Evolutionary conservation across 805 yeast genomes (phyloP), one percentile per base, ranked within the genome.

Genomic region (Wickerhamiella azyma): DNA sequence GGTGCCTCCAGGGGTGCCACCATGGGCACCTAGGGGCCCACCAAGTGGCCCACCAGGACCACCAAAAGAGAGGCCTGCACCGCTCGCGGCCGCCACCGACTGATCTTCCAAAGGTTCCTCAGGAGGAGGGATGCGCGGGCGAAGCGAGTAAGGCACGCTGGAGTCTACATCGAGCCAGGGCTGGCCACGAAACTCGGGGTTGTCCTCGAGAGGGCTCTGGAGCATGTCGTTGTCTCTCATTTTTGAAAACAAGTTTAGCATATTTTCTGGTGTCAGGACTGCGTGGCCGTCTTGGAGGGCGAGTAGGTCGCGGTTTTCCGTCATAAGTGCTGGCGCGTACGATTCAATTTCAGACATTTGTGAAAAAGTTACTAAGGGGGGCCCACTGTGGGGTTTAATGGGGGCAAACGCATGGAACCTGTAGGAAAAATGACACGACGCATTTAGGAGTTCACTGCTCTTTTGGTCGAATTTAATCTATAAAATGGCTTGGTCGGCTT

Each of bases 201-300:
- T 29, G 8, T 18, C 28, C 13, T 14, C 41, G 26, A 59, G 58
- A 8, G 48, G 49, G 9, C 51, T 53, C 24, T 49, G 49, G 33
- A 64, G 58, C 29, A 59, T 56, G 37, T 63, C 59, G 28, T 58
- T 53, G 7, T 57, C 54, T 29, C 64, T 57, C 60, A 67, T 62
- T 17, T 64, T 61, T 32, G 66, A 59, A 72, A 79, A 77, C 10
- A 76, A 69, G 18, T 68, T 63, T 49, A 77, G 67, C 52, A 78
- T 68, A 52, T 77, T 76, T 26, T 69, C 67, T 59, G 75, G 63
- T 6, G 74, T 55, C 53, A 77, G 76, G 24, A 62, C 61, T 48
- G 62, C 62, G 29, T 76, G 67, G 13, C 63, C 66, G 21, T 60
- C 60, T 51, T 69, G 72, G 21, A 42, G 45, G 24, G 29, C 33